Conservation (phyloP, 2,329 filamentous ascomycete species). For the Alternaria sp. region DNA sequence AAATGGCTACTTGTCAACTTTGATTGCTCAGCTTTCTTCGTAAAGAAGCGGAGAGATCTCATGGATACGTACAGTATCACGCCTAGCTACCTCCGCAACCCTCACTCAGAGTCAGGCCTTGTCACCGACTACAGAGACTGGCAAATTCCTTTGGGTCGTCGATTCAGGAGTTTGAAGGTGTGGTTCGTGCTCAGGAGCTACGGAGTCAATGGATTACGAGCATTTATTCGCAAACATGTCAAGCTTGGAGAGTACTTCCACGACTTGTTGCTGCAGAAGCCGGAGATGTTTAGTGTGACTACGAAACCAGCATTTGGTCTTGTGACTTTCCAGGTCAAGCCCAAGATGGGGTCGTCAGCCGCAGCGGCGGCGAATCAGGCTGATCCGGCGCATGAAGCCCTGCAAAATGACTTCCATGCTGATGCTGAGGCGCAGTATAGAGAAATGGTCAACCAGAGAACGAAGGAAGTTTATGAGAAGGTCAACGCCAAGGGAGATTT, state of each 20-base stretch:
- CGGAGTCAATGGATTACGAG: conserved; percentile 77
- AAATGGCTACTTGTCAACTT: conserved; percentile 98
- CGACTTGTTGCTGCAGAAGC: conserved; percentile 63
- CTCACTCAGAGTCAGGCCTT: conserved; percentile 79
- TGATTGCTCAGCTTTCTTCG: conserved; percentile 80
- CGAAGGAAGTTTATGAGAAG: conserved; percentile 77
- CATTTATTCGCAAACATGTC: conserved; percentile 76
- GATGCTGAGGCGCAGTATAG: conserved; percentile 53
- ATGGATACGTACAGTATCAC: conserved; percentile 81
- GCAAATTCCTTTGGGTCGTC: conserved; percentile 91
- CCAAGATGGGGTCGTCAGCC: not conserved
- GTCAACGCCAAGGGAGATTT: conserved; percentile 80
- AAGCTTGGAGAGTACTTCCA: conserved; percentile 75
- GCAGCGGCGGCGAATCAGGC: conserved; percentile 19
- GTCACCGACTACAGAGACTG: conserved; percentile 97
- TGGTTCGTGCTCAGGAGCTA: conserved; percentile 93
- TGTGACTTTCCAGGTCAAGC: conserved; percentile 74
- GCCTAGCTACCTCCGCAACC: conserved; percentile 83
- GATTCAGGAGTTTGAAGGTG: conserved; percentile 89
- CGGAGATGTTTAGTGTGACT: conserved; percentile 79
- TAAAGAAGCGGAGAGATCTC: conserved; percentile 78
- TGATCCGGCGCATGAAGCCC: conserved; percentile 43
- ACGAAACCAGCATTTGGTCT: conserved; percentile 80
- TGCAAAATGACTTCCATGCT: conserved; percentile 44
- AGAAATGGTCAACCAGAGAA: conserved; percentile 71